These are phyloP conservation scores for Tulasnella sp. DNA, from an alignment of 768 basidiomycete genomes.

Conservation along the genomic window DNA sequence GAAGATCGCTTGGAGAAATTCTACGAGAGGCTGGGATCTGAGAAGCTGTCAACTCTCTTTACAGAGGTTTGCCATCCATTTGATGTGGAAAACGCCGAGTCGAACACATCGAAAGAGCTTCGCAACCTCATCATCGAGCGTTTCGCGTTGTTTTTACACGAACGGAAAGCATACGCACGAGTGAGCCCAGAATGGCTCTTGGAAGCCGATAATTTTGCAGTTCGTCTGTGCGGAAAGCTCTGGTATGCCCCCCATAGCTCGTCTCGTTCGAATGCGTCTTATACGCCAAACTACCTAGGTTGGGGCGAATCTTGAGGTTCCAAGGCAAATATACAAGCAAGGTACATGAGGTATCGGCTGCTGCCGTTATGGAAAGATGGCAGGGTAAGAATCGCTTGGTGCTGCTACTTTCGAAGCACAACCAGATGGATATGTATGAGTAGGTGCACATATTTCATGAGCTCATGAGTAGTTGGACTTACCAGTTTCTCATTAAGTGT, in stretches of 20 bases:
- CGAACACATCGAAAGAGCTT: constrained; percentile 38
- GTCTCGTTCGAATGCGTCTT: background rate
- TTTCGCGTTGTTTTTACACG: constrained; percentile 82
- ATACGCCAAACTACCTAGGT: constrained; percentile 25
- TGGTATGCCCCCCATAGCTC: background rate
- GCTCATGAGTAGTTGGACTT: background rate
- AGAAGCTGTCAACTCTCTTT: constrained; percentile 55
- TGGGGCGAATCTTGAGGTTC: constrained; percentile 47
- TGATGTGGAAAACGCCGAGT: constrained; percentile 35
- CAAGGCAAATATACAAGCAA: constrained; percentile 38
- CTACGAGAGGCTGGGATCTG: constrained; percentile 64
- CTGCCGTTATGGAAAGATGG: constrained; percentile 33
- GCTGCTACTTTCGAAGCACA: constrained; percentile 61
- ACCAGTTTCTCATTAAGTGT: constrained; percentile 38
- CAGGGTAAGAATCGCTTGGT: constrained; percentile 43
- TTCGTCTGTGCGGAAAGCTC: constrained; percentile 21
- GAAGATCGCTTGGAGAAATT: constrained; percentile 85
- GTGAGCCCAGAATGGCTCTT: constrained; percentile 26
- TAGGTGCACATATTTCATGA: constrained; percentile 32
- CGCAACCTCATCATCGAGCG: constrained; percentile 63
- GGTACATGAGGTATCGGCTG: constrained; percentile 61
- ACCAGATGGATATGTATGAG: constrained; percentile 86
- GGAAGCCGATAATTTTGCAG: constrained; percentile 25
- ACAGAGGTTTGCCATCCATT: constrained; percentile 61
- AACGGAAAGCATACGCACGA: constrained; percentile 37